Base-by-base conservation (phyloP, 495 filamentous ascomycete species). In the Tirmania nivea region DNA sequence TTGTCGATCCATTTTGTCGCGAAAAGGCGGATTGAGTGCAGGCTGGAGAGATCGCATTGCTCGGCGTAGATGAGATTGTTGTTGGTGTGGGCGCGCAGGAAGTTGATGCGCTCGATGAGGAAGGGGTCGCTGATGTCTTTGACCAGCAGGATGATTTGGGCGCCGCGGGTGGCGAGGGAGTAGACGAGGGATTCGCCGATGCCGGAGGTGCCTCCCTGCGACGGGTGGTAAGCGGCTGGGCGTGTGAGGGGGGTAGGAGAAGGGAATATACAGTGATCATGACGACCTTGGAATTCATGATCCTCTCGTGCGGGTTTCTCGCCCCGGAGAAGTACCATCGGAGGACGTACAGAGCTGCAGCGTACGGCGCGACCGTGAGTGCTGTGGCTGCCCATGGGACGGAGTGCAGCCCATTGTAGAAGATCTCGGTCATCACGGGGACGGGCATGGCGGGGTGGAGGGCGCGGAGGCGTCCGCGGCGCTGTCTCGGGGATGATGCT, bases 1-100 rank as follows among this genome's bases (percentile, higher is more conserved):
- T 96, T 99, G 67, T 99, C 88, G 59, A 96, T 83, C 86, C 92
- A 99, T 69, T 87, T 87, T 2, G 90, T 99, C n/a, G 90, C 90
- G 63, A 99, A 99, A 55, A 79, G 72, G 21, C 90, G 84, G 54
- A 99, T 79, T 56, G 81, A 88, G 62, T 94, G 77, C 16, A 96
- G 71, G 11, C 83, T 88, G 25, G 80, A 68, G 42, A 99, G 78
- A 58, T 99, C 88, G 35, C 90, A 85, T 65, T 92, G 82, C 66
- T 99, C 90, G 53, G 92, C 87, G 60, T 88, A 95, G 60, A 99
- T 85, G 54, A 96, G 70, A 17, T 87, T 72, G 71, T 96, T 99
- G 10, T 75, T 74, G n/a, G 85, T 86, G 21, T 73, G 69, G 14
- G 71, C 70, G 48, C 90, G 84, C 7, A 99, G 69, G 66, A 95